Evolutionary conservation across 176 grass and related monocot genomes (phyloP), one percentile per base, ranked within the genome.

Genomic region (Thinopyrum elongatum): DNA sequence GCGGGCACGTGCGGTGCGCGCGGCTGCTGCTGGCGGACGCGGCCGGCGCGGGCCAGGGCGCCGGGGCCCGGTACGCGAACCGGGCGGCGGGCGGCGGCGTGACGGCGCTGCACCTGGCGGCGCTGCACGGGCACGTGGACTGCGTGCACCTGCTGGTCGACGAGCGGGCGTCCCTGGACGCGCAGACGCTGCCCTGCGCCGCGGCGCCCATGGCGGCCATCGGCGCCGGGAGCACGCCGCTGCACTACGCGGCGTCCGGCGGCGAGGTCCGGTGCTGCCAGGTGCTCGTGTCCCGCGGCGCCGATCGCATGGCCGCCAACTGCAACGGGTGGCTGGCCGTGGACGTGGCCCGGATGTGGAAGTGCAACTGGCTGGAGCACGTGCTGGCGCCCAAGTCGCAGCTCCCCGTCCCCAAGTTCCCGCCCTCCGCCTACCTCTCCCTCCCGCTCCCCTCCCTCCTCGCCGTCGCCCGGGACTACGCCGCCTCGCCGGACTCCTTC

Each of bases 191-290:
- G 21, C 90, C 81, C 63, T 70, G 80, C 55, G 84, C 55, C 23
- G 84, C 88, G 25, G 64, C 96, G 30, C 81, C 96, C 10, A 87
- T 83, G 81, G 82, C 81, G 2, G 79, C 96, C 83, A 94, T 94
- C 82, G 96, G 96, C 70, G 84, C 90, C 63, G 90, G 93, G 41
- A 95, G 96, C 86, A 94, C 93, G 57, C 86, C 96, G 39, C 86
- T 98, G 84, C 96, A 98, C 77, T 98, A 84, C 82, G 96, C 96
- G 1, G 97, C 97, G 13, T 86, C 75, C 4, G 87, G 94, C 13
- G 94, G 97, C 66, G 93, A 92, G 83, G 81, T 95, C 70, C 94
- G 87, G 84, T 95, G 94, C 86, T 98, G 97, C 84, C 97, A 94
- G 93, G 80, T 95, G 49, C 93, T 95, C 42, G 74, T 95, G 59